Evolutionary conservation across 2,329 filamentous ascomycete genomes (phyloP), one percentile per base, ranked within the genome.

Genomic region (Cyphellophora attinorum): DNA sequence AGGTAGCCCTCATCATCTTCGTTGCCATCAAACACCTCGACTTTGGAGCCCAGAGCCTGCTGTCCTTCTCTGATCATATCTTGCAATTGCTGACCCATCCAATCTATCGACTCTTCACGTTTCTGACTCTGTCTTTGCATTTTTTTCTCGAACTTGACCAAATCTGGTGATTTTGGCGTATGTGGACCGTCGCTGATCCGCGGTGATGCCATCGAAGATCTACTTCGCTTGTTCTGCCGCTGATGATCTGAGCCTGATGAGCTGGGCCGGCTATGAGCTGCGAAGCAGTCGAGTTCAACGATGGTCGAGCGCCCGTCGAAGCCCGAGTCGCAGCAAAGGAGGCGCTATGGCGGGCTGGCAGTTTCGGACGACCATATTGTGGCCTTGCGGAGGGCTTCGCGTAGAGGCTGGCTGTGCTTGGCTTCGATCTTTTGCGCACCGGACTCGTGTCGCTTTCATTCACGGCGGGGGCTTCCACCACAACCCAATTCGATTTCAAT

Each of bases 21-120:
- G 11, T 25, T 28, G 15, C 46, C 42, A 33, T 45, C 41, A 11
- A 40, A 27, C 28, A 85, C 68, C 51, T 83, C 77, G 32, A 84
- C 65, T 27, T 66, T 81, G 13, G 81, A 82, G 2, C 80, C 88
- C 12, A 98, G 61, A 2, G 91, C 91, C 56, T 91, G 81, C 48
- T 81, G 81, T 1, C 88, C 91, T 58, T 96, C 81, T 2, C 79
- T 71, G 35, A 98, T 93, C 81, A 98, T 85, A 19, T 79, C 81
- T 52, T 82, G 75, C 31, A 96, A 64, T 48, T 82, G 76, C 31
- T 75, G 70, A 53, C 91, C 93, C 58, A 96, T 77, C 16, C 80
- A 74, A 31, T 76, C 77, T 48, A 96, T 81, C 34, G 81, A 78
- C 28, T 79, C 75, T 48, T 96, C 86, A 5, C 83, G 74, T 48